Percentiles rank a stretch among this genome's conserved stretches.
phyloP scores from a whole-genome alignment of 129 eudicot genomes.

The Flaveria linearis region DNA sequence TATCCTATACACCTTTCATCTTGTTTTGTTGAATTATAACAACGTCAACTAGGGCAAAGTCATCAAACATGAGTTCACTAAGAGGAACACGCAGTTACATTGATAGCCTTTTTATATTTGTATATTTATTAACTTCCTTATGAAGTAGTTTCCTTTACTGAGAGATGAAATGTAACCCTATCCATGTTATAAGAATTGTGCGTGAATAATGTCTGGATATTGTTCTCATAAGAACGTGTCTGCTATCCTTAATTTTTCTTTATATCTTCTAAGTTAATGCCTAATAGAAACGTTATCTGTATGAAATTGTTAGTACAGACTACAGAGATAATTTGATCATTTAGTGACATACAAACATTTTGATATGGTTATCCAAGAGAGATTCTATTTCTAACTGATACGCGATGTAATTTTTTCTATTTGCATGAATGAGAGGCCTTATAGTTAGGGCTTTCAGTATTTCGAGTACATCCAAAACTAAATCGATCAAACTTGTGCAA shows the following conservation, averaged over 20 bases:
- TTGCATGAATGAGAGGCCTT: neutral
- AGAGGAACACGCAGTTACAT: neutral
- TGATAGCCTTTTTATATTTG: neutral
- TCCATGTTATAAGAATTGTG: neutral
- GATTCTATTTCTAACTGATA: neutral
- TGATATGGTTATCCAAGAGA: neutral
- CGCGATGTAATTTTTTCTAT: neutral
- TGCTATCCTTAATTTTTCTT: neutral
- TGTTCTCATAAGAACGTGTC: neutral
- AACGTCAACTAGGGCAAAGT: neutral
- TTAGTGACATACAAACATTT: neutral
- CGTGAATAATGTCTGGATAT: neutral
- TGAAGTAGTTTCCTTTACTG: conserved; percentile 13
- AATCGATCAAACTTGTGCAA: neutral
- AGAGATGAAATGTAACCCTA: neutral
- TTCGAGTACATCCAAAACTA: neutral
- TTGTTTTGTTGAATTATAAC: neutral
- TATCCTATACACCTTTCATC: neutral
- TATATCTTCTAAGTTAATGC: neutral
- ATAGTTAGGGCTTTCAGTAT: neutral
- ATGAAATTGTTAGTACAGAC: neutral
- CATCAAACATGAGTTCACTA: neutral
- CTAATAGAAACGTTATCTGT: too few species aligned
- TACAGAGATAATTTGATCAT: neutral
- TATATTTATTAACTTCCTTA: conserved; percentile 2